phyloP scores from a whole-genome alignment of 163 green algal genomes.

The Scenedesmus sp. region DNA sequence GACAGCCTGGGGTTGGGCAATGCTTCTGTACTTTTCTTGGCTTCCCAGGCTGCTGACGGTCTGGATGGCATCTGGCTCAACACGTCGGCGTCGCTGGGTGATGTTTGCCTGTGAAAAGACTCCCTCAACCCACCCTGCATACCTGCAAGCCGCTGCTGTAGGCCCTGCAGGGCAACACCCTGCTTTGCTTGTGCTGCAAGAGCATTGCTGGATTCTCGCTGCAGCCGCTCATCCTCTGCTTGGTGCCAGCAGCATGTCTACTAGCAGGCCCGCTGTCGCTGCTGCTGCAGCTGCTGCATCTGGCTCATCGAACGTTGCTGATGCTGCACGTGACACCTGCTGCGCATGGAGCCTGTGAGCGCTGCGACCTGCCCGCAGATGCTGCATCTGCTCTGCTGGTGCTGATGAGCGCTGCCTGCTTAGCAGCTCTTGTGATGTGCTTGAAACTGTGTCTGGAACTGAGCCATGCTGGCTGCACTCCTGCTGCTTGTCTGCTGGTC shows the following conservation, averaged over 20 bases:
- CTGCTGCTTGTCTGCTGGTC: neutral
- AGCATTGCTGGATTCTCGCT: neutral
- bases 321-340: neutral
- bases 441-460: neutral
- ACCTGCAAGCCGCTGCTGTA: neutral
- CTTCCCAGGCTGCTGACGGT: neutral
- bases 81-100: neutral
- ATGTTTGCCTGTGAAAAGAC: neutral
- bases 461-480: neutral
- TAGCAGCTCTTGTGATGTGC: neutral
- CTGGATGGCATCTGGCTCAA: neutral
- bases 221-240: neutral
- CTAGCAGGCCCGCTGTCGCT: neutral
- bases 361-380: neutral
- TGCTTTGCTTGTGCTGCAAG: neutral
- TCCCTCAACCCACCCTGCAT: neutral
- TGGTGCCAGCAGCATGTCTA: neutral
- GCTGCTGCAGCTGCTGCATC: neutral
- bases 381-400: conserved; percentile 31
- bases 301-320: neutral
- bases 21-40: neutral
- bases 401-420: conserved; percentile 27
- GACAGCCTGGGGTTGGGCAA: neutral
- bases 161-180: neutral
- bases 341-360: neutral